phyloP scores from a whole-genome alignment of 345 rosid species.

The Microcos paniculata region DNA sequence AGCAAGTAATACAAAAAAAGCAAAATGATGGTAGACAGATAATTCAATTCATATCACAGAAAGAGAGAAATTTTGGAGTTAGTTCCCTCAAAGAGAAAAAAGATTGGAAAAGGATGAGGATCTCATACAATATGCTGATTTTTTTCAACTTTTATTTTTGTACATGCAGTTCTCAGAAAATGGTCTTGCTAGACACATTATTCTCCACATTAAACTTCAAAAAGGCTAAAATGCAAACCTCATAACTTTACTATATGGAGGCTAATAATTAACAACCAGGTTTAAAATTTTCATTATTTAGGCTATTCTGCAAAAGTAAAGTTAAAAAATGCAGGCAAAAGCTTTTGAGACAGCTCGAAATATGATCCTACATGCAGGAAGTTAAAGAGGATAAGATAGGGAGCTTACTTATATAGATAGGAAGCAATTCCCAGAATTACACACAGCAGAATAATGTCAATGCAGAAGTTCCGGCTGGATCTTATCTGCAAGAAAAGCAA shows the following conservation, averaged over 20 bases:
- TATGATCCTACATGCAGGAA: not conserved
- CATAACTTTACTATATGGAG: not conserved
- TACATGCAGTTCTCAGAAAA: not conserved
- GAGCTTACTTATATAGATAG: conserved; percentile 71
- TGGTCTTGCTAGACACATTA: not conserved
- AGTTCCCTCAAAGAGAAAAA: not conserved
- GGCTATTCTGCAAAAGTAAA: not conserved
- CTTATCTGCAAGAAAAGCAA: conserved; percentile 49
- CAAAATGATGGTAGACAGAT: not conserved
- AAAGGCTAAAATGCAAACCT: too few species aligned
- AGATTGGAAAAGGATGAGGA: not conserved
- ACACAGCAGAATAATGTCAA: conserved; percentile 71
- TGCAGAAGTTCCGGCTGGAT: conserved; percentile 71
- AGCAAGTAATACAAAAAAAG: not conserved
- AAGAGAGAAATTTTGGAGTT: not conserved
- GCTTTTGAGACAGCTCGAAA: conserved; percentile 5
- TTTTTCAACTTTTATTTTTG: not conserved
- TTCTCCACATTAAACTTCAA: not conserved
- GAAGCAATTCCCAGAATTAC: conserved; percentile 68
- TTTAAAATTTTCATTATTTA: not conserved
- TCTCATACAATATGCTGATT: not conserved
- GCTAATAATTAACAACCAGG: not conserved
- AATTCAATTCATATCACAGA: not conserved
- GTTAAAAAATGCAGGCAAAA: not conserved
- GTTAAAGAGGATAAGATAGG: not conserved